Base-by-base conservation (phyloP, 139 green algal species). In the Tetradesmus lagerheimii region DNA sequence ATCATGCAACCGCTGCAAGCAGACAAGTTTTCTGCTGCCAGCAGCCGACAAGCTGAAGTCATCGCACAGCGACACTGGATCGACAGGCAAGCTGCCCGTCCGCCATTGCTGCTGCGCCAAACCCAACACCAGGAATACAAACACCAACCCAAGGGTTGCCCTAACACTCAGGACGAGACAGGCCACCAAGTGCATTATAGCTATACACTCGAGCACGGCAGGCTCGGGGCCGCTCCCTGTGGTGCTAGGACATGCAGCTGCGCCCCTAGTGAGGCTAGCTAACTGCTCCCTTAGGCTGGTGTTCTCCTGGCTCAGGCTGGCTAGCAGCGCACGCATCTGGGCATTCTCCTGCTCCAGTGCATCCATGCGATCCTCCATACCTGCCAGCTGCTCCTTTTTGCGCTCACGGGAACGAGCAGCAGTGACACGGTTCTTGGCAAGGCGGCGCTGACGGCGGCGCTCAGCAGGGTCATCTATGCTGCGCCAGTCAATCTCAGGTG, bases 401-500 rank as follows among this genome's bases (percentile, higher is more conserved):
- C 94, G 90, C 87, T 96, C 91, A 35, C 94, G 93, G 1, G 81
- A 87, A 14, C 81, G 31, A 37, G 94, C 94, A n/a, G 94, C 94
- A 2, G 94, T 96, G 4, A 95, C 45, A 12, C 94, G 93, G 85
- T 96, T 96, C 90, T 96, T 96, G 6, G 94, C 94, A 71, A 96
- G 75, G 0, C 94, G 87, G 1, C 93, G 92, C 88, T 96, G 94
- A 4, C 90, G 85, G 35, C 93, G 93, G 23, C 94, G 92, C 89
- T 96, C 94, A 0, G 90, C 92, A 27, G 93, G 92, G 81, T 96
- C 94, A 5, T 91, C 89, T 15, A 96, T 95, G 25, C 85, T 53
- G 11, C 92, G 90, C 94, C 93, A 95, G 89, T 96, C 93, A 0
- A 95, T 80, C 76, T 91, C 91, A 11, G 91, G 91, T 0, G 91